Evolutionary conservation across 208 protist species (phyloP), one percentile per base, ranked within the genome.

Genomic region (Trypanosoma scelopori): DNA sequence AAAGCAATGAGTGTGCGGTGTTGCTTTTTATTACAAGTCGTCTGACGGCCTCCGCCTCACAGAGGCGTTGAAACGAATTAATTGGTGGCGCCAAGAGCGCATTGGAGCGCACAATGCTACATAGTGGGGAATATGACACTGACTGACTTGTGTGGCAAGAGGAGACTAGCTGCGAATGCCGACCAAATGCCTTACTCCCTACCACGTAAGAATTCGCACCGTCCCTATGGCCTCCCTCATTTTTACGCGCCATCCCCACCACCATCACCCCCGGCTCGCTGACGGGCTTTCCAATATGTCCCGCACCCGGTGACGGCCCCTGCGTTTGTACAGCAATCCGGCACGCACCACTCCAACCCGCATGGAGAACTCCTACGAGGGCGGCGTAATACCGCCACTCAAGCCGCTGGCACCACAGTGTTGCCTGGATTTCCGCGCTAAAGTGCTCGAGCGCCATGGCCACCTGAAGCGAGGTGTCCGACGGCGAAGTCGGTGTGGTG

Each of bases 371-470:
- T 30, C 22, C 28, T 13, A 13, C 5, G 23, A 60, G 32, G 11
- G 51, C 3, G 32, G 37, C 50, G 41, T 60, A 69, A 53, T 69
- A 69, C 41, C 37, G 16, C 49, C 52, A 58, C 28, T 69, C 63
- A 39, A 69, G 39, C 43, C 51, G 15, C 43, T 69, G 63, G 50
- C 63, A 69, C 63, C 63, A 69, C 39, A 41, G 25, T 15, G 59
- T 2, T 28, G 63, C 52, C n/a, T 69, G 28, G 35, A 16, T 69
- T 69, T 69, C 63, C 15, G 28, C 43, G 39, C n/a, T 37, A 60
- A 53, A 69, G 37, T 32, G 20, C 3, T 51, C 27, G 9, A 69
- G 43, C 20, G 39, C 32, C 37, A 25, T 32, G 30, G 1, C 27
- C 2, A 65, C 59, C 30, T 41, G 51, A 56, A 42, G n/a, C 6